Evolutionary conservation across 108 stramenopile genomes (phyloP).

Genomic region (Conticribra guillardii): DNA sequence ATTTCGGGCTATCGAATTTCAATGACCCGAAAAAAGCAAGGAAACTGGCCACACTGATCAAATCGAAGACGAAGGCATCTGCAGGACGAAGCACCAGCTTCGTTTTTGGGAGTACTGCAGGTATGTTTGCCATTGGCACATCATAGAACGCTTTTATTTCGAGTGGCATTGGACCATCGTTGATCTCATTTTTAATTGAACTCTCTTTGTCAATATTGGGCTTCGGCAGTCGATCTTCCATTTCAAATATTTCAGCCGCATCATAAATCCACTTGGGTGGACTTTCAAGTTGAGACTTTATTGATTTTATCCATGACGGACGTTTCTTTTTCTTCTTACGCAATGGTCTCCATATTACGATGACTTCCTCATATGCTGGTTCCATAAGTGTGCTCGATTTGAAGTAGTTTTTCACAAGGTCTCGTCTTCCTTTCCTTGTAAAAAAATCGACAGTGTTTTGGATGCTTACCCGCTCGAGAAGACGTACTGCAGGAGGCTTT

Average conservation of each 20-base stretch:
- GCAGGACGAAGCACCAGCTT: constrained; percentile 82
- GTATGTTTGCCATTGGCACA: constrained; percentile 86
- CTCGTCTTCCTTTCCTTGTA: constrained; percentile 53
- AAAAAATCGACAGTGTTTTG: constrained; percentile 77
- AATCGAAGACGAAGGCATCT: constrained; percentile 84
- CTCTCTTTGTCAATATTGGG: constrained; percentile 1
- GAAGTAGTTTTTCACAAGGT: constrained; percentile 58
- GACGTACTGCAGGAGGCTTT: constrained; percentile 40
- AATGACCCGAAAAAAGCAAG: constrained; percentile 60
- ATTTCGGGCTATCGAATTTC: constrained; percentile 69
- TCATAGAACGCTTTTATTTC: constrained; percentile 74
- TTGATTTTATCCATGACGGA: constrained; percentile 13
- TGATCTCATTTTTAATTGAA: neutral
- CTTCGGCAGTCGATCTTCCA: constrained; percentile 54
- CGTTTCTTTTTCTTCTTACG: constrained; percentile 33
- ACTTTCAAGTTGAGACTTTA: constrained; percentile 7
- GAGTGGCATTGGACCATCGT: constrained; percentile 39
- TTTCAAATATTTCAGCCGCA: constrained; percentile 75
- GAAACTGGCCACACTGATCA: constrained; percentile 63
- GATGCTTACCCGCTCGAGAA: constrained; percentile 81
- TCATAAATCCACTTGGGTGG: constrained; percentile 72
- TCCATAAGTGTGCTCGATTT: constrained; percentile 70
- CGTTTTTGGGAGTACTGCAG: constrained; percentile 76
- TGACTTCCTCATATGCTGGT: constrained; percentile 83
- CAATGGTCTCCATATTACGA: constrained; percentile 74